These are phyloP conservation scores for Solanum stenotomum DNA, from an alignment of 257 asterid genomes.

Conservation along the genomic window DNA sequence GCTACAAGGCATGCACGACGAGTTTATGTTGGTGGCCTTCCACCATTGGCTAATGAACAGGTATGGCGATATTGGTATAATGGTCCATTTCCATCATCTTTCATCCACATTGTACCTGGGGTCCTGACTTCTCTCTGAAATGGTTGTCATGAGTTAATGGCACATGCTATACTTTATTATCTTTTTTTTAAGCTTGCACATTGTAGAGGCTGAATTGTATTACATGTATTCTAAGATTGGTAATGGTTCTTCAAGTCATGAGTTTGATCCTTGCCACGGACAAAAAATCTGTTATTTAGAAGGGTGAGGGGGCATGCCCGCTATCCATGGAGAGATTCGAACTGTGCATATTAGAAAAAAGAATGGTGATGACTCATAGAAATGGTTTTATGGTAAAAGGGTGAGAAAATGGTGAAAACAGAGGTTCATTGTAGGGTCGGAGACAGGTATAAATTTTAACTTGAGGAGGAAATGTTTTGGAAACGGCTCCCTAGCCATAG, in stretches of 20 bases:
- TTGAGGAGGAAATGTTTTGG: neutral
- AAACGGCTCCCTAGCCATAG: neutral
- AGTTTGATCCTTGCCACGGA: neutral
- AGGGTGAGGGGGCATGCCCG: neutral
- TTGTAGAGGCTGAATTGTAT: neutral
- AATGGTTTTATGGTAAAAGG: neutral
- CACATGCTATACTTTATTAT: neutral
- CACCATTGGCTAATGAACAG: conserved; percentile 96
- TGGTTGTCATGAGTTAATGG: neutral
- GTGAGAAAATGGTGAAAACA: neutral
- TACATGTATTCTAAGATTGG: neutral
- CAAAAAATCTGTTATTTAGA: neutral
- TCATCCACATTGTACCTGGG: neutral
- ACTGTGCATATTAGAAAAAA: neutral
- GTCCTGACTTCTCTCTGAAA: neutral
- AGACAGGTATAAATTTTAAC: neutral
- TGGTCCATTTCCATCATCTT: neutral
- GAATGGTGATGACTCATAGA: neutral
- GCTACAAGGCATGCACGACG: conserved; percentile 98
- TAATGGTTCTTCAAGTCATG: neutral
- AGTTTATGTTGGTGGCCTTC: conserved; percentile 96
- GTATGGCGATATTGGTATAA: conserved; percentile 18
- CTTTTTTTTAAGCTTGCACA: neutral
- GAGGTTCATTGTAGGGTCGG: neutral
- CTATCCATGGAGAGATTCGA: neutral